Conservation (phyloP, 306 rosid genomes). For the Cucumis cinereus region DNA sequence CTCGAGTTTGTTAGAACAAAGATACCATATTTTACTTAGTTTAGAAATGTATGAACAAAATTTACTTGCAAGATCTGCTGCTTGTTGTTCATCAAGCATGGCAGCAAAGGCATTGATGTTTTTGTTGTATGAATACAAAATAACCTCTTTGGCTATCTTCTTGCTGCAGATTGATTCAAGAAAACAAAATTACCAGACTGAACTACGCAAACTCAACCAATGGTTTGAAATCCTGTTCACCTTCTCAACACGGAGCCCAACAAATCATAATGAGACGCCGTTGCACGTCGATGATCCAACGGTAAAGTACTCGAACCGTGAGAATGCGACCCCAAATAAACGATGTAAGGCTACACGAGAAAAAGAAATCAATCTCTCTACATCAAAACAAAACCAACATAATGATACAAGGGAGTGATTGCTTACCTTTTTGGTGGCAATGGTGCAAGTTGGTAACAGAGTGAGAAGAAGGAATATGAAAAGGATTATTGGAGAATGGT, state of each 20-base stretch:
- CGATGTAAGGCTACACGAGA: neutral
- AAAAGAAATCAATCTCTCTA: neutral
- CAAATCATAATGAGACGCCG: neutral
- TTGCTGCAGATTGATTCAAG: neutral
- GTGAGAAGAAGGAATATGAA: neutral
- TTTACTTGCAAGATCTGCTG: neutral
- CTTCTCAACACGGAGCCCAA: neutral
- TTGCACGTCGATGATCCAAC: neutral
- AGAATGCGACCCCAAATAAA: constrained; percentile 2
- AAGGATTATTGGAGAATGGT: neutral
- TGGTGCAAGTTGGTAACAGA: neutral
- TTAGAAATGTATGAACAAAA: neutral
- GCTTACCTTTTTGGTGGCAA: constrained; percentile 1
- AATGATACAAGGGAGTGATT: neutral
- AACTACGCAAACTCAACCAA: neutral
- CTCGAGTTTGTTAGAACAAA: neutral
- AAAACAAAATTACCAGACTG: neutral
- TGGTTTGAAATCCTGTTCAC: neutral
- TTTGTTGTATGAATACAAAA: neutral
- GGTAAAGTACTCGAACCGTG: neutral
- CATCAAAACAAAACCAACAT: neutral
- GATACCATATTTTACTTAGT: neutral
- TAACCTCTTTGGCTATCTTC: neutral
- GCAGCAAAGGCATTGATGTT: constrained; percentile 1
- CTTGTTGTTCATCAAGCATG: neutral